Evolutionary conservation across 495 filamentous ascomycete genomes (phyloP).

Genomic region (Bombardia bombarda): DNA sequence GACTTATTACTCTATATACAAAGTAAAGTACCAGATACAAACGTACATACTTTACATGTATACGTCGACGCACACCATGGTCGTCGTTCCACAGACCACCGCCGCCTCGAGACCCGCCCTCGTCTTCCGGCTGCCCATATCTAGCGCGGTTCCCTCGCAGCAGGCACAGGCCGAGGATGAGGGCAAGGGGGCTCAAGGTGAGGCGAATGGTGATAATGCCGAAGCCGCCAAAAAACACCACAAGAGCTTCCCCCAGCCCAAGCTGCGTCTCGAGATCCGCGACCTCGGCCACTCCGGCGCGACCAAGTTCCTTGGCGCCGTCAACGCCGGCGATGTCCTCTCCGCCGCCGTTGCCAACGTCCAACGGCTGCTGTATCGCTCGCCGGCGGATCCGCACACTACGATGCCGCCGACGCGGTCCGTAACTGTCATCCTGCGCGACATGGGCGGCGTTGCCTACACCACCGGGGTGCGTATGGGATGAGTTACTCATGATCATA

Average conservation of each 20-base stretch:
- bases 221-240: not conserved
- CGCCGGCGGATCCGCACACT: conserved; percentile 28
- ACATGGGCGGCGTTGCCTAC: conserved; percentile 79
- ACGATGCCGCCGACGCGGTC: conserved; percentile 51
- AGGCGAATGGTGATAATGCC: no score
- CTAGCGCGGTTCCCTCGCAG: not conserved
- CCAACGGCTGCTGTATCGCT: conserved; percentile 53
- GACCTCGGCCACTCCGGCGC: conserved; percentile 61
- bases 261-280: conserved; percentile 60
- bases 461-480: conserved; percentile 69
- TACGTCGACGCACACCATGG: conserved; percentile 1
- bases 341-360: conserved; percentile 56
- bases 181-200: no score
- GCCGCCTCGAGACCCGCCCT: conserved; percentile 2
- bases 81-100: conserved; percentile 5
- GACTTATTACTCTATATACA: no score
- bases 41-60: not conserved
- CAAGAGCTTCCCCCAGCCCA: conserved; percentile 41
- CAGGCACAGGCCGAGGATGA: no score
- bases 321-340: conserved; percentile 52
- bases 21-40: not conserved
- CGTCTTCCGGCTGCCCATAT: conserved; percentile 5
- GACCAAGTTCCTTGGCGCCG: conserved; percentile 50
- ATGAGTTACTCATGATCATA: no score
- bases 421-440: conserved; percentile 76